A percentile compares a stretch with the other conserved stretches of the same genome.
phyloP scores from a whole-genome alignment of 2,329 filamentous ascomycete species.

The Huntiella omanensis region DNA sequence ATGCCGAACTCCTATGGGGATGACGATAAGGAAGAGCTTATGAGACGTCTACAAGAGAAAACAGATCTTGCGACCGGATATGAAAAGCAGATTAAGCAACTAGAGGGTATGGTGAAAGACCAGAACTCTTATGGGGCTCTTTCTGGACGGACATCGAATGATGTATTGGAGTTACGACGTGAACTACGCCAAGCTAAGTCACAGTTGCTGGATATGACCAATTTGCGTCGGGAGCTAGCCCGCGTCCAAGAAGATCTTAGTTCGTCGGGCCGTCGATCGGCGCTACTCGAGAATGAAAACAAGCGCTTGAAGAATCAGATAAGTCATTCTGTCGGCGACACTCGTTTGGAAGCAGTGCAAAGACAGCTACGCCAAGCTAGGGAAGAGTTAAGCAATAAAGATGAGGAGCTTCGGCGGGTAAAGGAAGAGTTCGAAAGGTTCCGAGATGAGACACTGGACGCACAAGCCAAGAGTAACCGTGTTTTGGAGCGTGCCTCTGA shows the following conservation, averaged over 20 bases:
- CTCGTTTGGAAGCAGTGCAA: constrained; percentile 4
- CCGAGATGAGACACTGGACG: constrained; percentile 32
- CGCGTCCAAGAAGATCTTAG: constrained; percentile 31
- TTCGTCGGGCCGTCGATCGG: constrained; percentile 25
- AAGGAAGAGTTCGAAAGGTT: constrained; percentile 34
- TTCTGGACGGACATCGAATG: constrained; percentile 32
- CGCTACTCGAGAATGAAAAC: constrained; percentile 21
- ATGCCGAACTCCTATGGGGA: constrained; percentile 15
- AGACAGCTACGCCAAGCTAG: constrained; percentile 24
- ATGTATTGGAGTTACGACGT: constrained; percentile 31
- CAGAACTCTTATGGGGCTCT: constrained; percentile 21
- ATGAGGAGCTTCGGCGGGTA: constrained; percentile 29
- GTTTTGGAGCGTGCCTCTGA: constrained; percentile 37
- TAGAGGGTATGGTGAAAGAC: constrained; percentile 31
- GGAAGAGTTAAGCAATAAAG: constrained; percentile 27
- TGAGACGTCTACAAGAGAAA: constrained; percentile 37
- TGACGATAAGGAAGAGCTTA: constrained; percentile 27
- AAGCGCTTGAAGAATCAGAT: constrained; percentile 14
- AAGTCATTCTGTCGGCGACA: constrained; percentile 12
- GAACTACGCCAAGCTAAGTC: constrained; percentile 35
- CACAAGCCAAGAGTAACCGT: constrained; percentile 34
- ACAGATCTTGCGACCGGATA: constrained; percentile 39
- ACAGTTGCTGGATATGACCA: constrained; percentile 32
- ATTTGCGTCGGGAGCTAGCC: constrained; percentile 33
- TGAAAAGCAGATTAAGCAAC: constrained; percentile 37